phyloP scores from a whole-genome alignment of 108 stramenopile species.

The Cyclotella distinguenda region DNA sequence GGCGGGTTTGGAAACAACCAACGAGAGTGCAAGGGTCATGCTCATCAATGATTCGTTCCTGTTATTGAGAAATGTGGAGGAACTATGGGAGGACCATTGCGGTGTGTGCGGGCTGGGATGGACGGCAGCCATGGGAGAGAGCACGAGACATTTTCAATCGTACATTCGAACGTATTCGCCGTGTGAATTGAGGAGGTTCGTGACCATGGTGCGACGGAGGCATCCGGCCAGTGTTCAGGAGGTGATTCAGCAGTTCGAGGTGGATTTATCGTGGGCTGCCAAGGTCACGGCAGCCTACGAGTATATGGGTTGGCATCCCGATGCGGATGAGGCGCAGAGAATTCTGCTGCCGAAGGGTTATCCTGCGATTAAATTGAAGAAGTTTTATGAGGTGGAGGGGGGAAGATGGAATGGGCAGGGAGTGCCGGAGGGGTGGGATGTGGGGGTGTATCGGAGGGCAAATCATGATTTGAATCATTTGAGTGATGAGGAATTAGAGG shows the following conservation, averaged over 20 bases:
- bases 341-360: slow-evolving; percentile 20
- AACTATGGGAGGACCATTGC: slow-evolving; percentile 27
- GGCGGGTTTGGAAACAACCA: slow-evolving; percentile 2
- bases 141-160: slow-evolving; percentile 26
- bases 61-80: slow-evolving; percentile 9
- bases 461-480: slow-evolving; percentile 44
- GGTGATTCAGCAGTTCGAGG: slow-evolving; percentile 31
- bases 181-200: slow-evolving; percentile 18
- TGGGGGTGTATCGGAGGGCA: slow-evolving; percentile 15
- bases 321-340: slow-evolving; percentile 28
- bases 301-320: slow-evolving; percentile 37
- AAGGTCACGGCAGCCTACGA: slow-evolving; percentile 25
- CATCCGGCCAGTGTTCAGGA: slow-evolving; percentile 25
- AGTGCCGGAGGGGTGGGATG: slow-evolving; percentile 28
- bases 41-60: slow-evolving; percentile 40
- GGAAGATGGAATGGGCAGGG: neutral
- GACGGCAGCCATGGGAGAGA: slow-evolving; percentile 17
- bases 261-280: slow-evolving; percentile 26
- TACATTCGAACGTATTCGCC: slow-evolving; percentile 27
- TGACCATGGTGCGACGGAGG: slow-evolving; percentile 1
- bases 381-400: slow-evolving; percentile 35
- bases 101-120: slow-evolving; percentile 40
- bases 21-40: slow-evolving; percentile 21
- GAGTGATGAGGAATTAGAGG: slow-evolving; percentile 11
- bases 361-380: slow-evolving; percentile 45